phyloP scores from a whole-genome alignment of 768 basidiomycete genomes.

The Clathrus columnatus region DNA sequence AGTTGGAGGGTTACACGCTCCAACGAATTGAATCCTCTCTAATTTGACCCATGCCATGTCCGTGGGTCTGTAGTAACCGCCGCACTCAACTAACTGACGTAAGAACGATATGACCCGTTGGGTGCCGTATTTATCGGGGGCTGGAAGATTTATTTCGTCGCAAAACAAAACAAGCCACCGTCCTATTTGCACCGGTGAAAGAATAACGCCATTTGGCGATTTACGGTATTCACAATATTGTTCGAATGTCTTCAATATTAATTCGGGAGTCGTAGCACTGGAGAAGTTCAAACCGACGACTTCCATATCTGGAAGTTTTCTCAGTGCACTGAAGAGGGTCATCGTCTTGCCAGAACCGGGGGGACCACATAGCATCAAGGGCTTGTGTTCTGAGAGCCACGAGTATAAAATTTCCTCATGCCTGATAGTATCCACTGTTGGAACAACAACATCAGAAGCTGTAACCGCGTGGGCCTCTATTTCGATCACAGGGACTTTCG shows the following conservation, averaged over 20 bases:
- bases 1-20: constrained; percentile 98
- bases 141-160: constrained; percentile 97
- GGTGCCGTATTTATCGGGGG: constrained; percentile 95
- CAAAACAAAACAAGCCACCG: constrained; percentile 99
- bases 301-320: constrained; percentile 97
- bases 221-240: constrained; percentile 99
- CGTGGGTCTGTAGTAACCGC: constrained; percentile 88
- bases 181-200: constrained; percentile 90
- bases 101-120: constrained; percentile 98
- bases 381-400: constrained; percentile 98
- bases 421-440: constrained; percentile 95
- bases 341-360: constrained; percentile 99
- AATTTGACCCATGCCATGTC: constrained; percentile 98
- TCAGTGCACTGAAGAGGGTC: constrained; percentile 95
- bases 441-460: constrained; percentile 93
- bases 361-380: constrained; percentile 95
- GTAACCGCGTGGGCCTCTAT: constrained; percentile 96
- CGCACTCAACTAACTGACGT: constrained; percentile 89
- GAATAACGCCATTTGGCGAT: constrained; percentile 94
- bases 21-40: constrained; percentile 99
- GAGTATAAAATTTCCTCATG: constrained; percentile 99
- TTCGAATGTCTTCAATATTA: constrained; percentile 98
- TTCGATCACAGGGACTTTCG: constrained; percentile 87
- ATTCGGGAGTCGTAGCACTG: constrained; percentile 94
- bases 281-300: constrained; percentile 99